Base-by-base conservation (phyloP, 176 grass and related monocot species). In the Cenchrus purpureus region DNA sequence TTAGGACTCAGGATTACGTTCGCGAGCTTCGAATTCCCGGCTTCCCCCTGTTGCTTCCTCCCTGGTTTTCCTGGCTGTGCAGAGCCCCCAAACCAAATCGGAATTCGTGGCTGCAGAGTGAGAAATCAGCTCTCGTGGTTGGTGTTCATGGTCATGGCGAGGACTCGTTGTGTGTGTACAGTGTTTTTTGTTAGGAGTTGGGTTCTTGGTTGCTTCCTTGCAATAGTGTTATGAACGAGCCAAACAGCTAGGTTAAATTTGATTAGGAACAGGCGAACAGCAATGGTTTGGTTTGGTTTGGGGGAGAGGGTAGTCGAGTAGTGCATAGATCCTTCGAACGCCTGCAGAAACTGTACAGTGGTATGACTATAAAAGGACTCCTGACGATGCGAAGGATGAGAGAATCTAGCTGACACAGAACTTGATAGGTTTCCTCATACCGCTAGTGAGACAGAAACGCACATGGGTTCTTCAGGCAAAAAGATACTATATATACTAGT, bases 231-330 rank as follows among this genome's bases (percentile, higher is more conserved):
- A 4, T 19, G 5, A 57, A 57, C 25, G n/a, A 20, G 8, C 28
- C 44, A 31, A 46, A 40, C 42, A 69, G 63, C 71, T 70, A 76
- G 65, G 65, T 78, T 46, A 76, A 69, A 61, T 40, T 40, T 40
- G 37, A 40, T 57, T 43, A 8, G 12, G 37, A 32, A 34, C 20
- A n/a, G 54, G 31, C 31, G 31, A 32, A 32, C 31, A 32, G 31
- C 15, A n/a, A 31, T n/a, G 63, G 52, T 50, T n/a, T 40, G 37
- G 37, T 4, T 40, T 40, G 37, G 37, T 40, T 44, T 6, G 11
- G 17, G 44, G 13, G 1, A 34, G 12, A 13, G 3, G 15, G n/a
- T 28, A 76, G 15, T 17, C 46, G 10, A 84, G 59, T 8, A 50
- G 1, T 11, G 72, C 46, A 52, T 52, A 74, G 10, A 83, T 74